Percentiles rank a stretch among this genome's conserved stretches.
phyloP scores from a whole-genome alignment of 495 filamentous ascomycete genomes.

The Hyaloscypha bicolor region DNA sequence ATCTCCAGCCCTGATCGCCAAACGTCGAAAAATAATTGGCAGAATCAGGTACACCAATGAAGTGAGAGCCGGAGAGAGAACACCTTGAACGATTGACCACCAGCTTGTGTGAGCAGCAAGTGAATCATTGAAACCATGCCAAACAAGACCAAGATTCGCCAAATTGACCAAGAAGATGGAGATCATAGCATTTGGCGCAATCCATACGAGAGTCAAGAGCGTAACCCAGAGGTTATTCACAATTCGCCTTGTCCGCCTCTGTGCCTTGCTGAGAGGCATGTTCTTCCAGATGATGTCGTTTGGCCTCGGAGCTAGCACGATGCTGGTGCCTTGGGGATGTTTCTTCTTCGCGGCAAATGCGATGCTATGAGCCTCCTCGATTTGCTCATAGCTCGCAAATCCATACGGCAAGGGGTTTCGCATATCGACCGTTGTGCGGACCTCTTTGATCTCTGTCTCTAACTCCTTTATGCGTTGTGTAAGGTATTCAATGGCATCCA shows the following conservation, averaged over 20 bases:
- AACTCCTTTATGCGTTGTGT: slow-evolving; percentile 81
- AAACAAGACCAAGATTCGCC: slow-evolving; percentile 75
- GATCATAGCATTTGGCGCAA: slow-evolving; percentile 93
- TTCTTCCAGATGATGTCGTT: slow-evolving; percentile 98
- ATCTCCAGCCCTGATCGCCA: slow-evolving; percentile 80
- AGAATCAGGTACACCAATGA: slow-evolving; percentile 88
- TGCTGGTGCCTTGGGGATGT: slow-evolving; percentile 76
- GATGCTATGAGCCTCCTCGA: slow-evolving; percentile 84
- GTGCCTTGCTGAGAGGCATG: slow-evolving; percentile 65
- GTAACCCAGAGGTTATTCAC: slow-evolving; percentile 83
- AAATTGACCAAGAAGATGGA: slow-evolving; percentile 91
- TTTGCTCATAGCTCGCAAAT: slow-evolving; percentile 89
- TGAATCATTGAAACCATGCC: slow-evolving; percentile 70
- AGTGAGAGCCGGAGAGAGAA: slow-evolving; percentile 86
- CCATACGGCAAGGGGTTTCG: slow-evolving; percentile 88
- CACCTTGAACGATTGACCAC: slow-evolving; percentile 93
- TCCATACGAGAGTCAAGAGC: slow-evolving; percentile 81
- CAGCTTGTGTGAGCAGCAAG: slow-evolving; percentile 60
- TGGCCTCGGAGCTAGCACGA: slow-evolving; percentile 80
- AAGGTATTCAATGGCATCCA: slow-evolving; percentile 94
- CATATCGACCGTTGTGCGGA: slow-evolving; percentile 78
- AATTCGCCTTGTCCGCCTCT: slow-evolving; percentile 70
- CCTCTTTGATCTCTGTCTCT: slow-evolving; percentile 81
- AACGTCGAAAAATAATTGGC: slow-evolving; percentile 84
- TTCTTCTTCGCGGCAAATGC: slow-evolving; percentile 80